Evolutionary conservation across 257 asterid species (phyloP).

Genomic region (Gardenia jasminoides): DNA sequence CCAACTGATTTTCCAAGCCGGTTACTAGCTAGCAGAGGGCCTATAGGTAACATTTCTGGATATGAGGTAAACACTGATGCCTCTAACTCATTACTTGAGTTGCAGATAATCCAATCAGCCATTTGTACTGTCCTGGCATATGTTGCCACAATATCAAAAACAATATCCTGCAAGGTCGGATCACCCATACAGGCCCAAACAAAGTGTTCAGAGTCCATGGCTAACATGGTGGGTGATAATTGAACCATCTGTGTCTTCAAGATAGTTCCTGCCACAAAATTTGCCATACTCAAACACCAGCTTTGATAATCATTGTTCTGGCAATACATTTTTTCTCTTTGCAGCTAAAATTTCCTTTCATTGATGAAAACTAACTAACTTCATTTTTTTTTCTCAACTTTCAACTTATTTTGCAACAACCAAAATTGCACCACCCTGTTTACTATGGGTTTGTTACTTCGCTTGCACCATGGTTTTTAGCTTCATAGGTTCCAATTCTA

Average conservation of each 20-base stretch:
- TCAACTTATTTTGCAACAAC: too few species aligned
- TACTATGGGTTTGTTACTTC: too few species aligned
- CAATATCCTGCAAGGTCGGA: slow-evolving; percentile 11
- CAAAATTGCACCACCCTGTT: too few species aligned
- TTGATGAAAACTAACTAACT: too few species aligned
- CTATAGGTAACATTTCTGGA: slow-evolving; percentile 34
- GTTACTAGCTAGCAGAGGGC: slow-evolving; percentile 50
- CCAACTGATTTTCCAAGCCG: slow-evolving; percentile 46
- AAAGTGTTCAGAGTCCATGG: slow-evolving; percentile 30
- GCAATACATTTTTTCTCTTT: too few species aligned
- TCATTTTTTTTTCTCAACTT: too few species aligned
- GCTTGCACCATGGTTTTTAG: too few species aligned
- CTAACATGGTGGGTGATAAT: slow-evolving; percentile 49
- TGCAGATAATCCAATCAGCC: slow-evolving; percentile 45
- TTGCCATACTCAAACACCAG: too few species aligned
- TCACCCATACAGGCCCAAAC: slow-evolving; percentile 44
- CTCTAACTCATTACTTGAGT: slow-evolving; percentile 32
- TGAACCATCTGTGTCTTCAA: slow-evolving; percentile 35
- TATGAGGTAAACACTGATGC: slow-evolving; percentile 3
- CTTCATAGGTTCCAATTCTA: too few species aligned
- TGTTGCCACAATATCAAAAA: slow-evolving; percentile 18
- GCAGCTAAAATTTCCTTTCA: too few species aligned
- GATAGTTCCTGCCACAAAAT: slow-evolving; percentile 32
- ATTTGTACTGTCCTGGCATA: slow-evolving; percentile 14
- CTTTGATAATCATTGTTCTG: too few species aligned